Evolutionary conservation across 768 basidiomycete genomes (phyloP).

Genomic region (Tricholoma bakamatsutake): DNA sequence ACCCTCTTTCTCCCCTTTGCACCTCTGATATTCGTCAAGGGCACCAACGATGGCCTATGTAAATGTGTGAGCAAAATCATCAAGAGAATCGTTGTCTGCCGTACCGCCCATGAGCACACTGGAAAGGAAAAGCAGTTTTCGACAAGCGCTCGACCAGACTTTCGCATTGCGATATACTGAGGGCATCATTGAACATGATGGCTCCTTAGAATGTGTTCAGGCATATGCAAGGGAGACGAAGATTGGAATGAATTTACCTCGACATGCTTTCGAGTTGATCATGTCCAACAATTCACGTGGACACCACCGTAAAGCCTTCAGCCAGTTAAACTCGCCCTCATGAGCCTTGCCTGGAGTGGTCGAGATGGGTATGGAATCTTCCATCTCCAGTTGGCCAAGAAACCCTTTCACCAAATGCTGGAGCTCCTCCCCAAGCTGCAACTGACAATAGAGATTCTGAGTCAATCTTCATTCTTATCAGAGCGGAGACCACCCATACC

Average conservation of each 20-base stretch:
- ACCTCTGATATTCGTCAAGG: constrained; percentile 25
- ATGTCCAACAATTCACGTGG: constrained; percentile 80
- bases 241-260: constrained; percentile 49
- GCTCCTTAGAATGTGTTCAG: constrained; percentile 53
- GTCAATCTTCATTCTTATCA: not conserved
- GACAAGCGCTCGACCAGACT: constrained; percentile 63
- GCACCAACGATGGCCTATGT: constrained; percentile 35
- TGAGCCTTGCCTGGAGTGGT: constrained; percentile 9
- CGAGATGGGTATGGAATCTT: constrained; percentile 17
- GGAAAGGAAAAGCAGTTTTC: constrained; percentile 79
- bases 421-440: constrained; percentile 66
- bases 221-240: not conserved
- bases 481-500: constrained; percentile 39
- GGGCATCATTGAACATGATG: constrained; percentile 91
- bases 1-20: not conserved
- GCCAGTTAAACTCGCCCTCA: constrained; percentile 45
- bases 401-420: constrained; percentile 71
- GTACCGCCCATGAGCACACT: constrained; percentile 93
- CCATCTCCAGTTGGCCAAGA: constrained; percentile 53
- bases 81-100: constrained; percentile 7
- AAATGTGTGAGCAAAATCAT: not conserved
- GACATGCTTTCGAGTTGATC: constrained; percentile 92
- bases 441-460: constrained; percentile 31
- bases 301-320: constrained; percentile 71
- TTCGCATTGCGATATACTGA: constrained; percentile 63